Evolutionary conservation across 2,329 filamentous ascomycete species (phyloP).

Genomic region (Clathrospora elynae): DNA sequence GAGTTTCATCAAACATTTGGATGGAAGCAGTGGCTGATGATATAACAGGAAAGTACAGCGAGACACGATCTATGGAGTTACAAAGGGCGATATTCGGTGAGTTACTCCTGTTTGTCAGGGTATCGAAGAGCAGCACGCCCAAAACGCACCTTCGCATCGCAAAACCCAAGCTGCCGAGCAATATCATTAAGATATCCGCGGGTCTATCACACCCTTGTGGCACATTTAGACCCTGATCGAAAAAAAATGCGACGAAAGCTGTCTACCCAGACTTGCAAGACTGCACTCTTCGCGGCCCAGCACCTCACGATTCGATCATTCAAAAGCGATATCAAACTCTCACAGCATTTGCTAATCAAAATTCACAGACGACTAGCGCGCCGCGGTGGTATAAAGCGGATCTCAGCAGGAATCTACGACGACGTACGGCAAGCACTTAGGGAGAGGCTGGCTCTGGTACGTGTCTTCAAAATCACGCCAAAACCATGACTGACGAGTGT

Average conservation of each 20-base stretch:
- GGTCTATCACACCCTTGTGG: no score
- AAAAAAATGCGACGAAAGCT: no score
- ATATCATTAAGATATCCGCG: no score
- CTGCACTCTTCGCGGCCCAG: no score
- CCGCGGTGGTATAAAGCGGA: slow-evolving; percentile 77
- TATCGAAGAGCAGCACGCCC: no score
- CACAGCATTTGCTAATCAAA: slow-evolving; percentile 13
- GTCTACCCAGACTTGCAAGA: no score
- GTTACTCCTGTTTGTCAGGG: slow-evolving; percentile 15
- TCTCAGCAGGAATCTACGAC: slow-evolving; percentile 67
- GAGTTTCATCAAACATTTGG: slow-evolving; percentile 5
- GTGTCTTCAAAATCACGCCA: slow-evolving; percentile 3
- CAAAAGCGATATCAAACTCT: background rate
- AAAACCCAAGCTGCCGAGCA: no score
- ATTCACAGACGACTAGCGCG: slow-evolving; percentile 66
- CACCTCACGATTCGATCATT: background rate
- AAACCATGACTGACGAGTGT: slow-evolving; percentile 1
- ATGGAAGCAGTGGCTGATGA: slow-evolving; percentile 9
- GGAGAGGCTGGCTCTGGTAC: slow-evolving; percentile 49
- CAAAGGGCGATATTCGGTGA: slow-evolving; percentile 45
- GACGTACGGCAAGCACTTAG: slow-evolving; percentile 62
- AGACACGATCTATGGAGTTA: slow-evolving; percentile 43
- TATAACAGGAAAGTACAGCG: slow-evolving; percentile 35
- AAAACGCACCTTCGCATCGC: no score
- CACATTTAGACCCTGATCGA: no score